phyloP scores from a whole-genome alignment of 495 filamentous ascomycete genomes.

The Parachaetomium inaequale region DNA sequence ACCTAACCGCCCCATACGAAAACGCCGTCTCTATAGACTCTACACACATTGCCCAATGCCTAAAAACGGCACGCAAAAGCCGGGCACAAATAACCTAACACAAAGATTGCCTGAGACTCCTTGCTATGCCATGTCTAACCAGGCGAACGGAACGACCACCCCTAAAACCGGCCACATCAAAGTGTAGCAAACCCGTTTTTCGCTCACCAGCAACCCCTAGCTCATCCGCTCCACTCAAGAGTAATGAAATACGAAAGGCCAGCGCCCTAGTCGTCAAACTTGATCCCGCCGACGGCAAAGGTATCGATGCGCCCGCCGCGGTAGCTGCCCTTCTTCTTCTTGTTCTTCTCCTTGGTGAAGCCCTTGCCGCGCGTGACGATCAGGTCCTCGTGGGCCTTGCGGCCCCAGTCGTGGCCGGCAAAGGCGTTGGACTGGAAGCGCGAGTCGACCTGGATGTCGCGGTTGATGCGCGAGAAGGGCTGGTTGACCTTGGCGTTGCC shows the following conservation, averaged over 20 bases:
- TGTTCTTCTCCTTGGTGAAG: slow-evolving; percentile 99
- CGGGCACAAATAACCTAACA: not conserved
- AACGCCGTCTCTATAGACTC: not conserved
- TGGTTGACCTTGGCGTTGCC: slow-evolving; percentile 53
- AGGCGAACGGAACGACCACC: not conserved
- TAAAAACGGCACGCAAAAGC: not conserved
- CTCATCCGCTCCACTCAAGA: not conserved
- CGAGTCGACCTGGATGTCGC: slow-evolving; percentile 57
- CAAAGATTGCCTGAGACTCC: slow-evolving; percentile 11
- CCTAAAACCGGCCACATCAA: not conserved
- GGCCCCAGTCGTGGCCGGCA: slow-evolving; percentile 79
- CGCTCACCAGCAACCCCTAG: not conserved
- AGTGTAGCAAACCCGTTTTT: not conserved
- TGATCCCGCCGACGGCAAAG: slow-evolving; percentile 66
- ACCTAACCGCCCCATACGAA: not conserved
- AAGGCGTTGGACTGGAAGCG: slow-evolving; percentile 67
- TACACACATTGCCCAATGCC: not conserved
- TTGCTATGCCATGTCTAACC: slow-evolving; percentile 15
- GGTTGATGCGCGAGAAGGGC: slow-evolving; percentile 62
- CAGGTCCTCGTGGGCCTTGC: slow-evolving; percentile 79
- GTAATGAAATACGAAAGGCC: not conserved
- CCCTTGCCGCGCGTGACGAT: slow-evolving; percentile 90
- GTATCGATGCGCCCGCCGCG: slow-evolving; percentile 81
- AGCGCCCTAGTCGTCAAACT: slow-evolving; percentile 70
- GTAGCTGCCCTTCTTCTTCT: slow-evolving; percentile 85